Evolutionary conservation across 768 basidiomycete genomes (phyloP), one percentile per base, ranked within the genome.

Genomic region (Antrodiella citrinella): DNA sequence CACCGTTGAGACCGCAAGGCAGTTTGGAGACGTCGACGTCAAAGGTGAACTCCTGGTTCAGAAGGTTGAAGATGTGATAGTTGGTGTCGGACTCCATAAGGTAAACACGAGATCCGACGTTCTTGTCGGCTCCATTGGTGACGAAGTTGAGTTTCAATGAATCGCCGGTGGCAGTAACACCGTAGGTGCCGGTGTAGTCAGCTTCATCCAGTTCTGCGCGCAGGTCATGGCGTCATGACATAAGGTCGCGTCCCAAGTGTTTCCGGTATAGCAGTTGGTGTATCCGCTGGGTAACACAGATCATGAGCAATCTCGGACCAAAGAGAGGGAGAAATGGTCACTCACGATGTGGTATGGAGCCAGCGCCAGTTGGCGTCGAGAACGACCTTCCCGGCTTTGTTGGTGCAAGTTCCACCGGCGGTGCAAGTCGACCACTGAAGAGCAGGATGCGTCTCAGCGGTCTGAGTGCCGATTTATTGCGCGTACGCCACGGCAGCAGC

Each of bases 311-410:
- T n/a, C n/a, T n/a, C n/a, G n/a, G n/a, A n/a, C n/a, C n/a, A n/a
- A n/a, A n/a, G n/a, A n/a, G n/a, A n/a, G n/a, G n/a, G n/a, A n/a
- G n/a, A n/a, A n/a, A n/a, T n/a, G n/a, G n/a, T n/a, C n/a, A n/a
- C n/a, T n/a, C n/a, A n/a, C n/a, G n/a, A n/a, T n/a, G n/a, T n/a
- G n/a, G n/a, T 49, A 44, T 58, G 55, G 41, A 68, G 52, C 72
- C 72, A 76, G 46, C 75, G 73, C 73, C 73, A 76, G 65, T 76
- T 75, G 47, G 69, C 50, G 60, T 78, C 76, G 59, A 79, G 66
- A 45, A 72, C 70, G 56, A 79, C 65, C 26, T 39, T 48, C 35
- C 40, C 43, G 50, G 13, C 21, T 15, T 41, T n/a, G 26, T 62
- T 68, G 3, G 63, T 65, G 61, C 75, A 75, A 18, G 62, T 61